phyloP scores from a whole-genome alignment of 129 eudicot genomes.

The Pittosporum tobira region DNA sequence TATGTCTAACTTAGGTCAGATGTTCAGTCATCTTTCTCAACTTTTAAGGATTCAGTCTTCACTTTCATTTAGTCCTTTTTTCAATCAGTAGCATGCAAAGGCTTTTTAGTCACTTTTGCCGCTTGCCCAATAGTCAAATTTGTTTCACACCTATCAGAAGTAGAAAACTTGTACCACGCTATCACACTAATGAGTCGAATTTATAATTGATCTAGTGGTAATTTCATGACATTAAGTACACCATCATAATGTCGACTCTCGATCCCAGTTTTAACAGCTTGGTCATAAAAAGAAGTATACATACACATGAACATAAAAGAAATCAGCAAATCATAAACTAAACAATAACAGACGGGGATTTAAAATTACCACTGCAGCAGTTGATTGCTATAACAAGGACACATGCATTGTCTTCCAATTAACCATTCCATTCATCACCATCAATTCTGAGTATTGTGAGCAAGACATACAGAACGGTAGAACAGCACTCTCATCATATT shows the following conservation, averaged over 20 bases:
- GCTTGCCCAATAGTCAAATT: too few species aligned
- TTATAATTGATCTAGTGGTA: too few species aligned
- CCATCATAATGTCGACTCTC: background rate
- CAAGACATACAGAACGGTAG: background rate
- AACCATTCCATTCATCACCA: conserved; percentile 1
- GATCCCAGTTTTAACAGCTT: background rate
- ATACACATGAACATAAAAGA: background rate
- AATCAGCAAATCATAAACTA: background rate
- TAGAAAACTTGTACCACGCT: too few species aligned
- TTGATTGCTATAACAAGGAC: background rate
- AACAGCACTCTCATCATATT: background rate
- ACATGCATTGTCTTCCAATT: background rate
- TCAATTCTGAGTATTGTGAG: background rate
- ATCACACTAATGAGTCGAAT: too few species aligned
- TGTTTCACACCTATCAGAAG: too few species aligned
- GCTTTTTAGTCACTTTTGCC: too few species aligned
- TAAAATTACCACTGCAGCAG: conserved; percentile 2
- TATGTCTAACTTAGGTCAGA: too few species aligned
- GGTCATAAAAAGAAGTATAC: background rate
- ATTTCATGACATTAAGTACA: too few species aligned
- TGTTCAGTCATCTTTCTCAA: too few species aligned
- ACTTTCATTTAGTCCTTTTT: too few species aligned
- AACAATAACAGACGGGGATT: background rate
- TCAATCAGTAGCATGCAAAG: too few species aligned
- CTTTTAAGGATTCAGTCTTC: too few species aligned